Percentiles rank a stretch among this genome's conserved stretches.
Evolutionary conservation across 371 early-diverging fungal species (phyloP).

Genomic region (Mucor sp.): DNA sequence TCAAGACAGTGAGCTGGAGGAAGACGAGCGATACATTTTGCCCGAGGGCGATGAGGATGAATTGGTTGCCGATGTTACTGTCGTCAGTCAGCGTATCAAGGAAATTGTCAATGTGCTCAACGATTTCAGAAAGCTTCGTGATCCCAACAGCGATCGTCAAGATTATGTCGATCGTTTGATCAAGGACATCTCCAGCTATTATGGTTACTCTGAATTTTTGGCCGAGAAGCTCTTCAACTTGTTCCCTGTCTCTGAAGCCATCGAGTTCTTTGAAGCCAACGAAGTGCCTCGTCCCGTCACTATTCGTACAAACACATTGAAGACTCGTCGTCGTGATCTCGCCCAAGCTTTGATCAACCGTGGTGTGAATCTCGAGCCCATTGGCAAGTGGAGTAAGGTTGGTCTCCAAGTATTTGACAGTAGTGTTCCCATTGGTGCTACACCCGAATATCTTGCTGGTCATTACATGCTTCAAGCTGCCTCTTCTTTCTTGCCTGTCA

Average conservation of each 20-base stretch:
- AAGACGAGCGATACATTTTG: slow-evolving; percentile 69
- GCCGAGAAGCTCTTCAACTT: slow-evolving; percentile 91
- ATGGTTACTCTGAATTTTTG: slow-evolving; percentile 96
- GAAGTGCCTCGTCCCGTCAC: slow-evolving; percentile 97
- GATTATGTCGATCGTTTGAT: slow-evolving; percentile 87
- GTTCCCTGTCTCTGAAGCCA: slow-evolving; percentile 88
- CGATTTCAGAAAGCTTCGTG: slow-evolving; percentile 86
- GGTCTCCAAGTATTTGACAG: slow-evolving; percentile 92
- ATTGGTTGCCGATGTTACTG: slow-evolving; percentile 57
- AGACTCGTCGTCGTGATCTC: slow-evolving; percentile 93
- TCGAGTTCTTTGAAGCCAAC: slow-evolving; percentile 99
- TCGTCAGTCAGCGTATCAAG: slow-evolving; percentile 86
- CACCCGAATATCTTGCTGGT: slow-evolving; percentile 99
- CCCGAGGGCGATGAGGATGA: slow-evolving; percentile 77
- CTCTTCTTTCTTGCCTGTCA: slow-evolving; percentile 97
- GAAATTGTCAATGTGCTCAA: slow-evolving; percentile 85
- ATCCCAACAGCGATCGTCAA: slow-evolving; percentile 71
- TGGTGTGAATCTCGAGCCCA: slow-evolving; percentile 97
- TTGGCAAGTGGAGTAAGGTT: slow-evolving; percentile 95
- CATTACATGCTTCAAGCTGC: slow-evolving; percentile 99
- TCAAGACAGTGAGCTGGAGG: slow-evolving; percentile 73
- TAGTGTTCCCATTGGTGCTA: slow-evolving; percentile 94
- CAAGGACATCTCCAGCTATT: slow-evolving; percentile 88
- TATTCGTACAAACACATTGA: slow-evolving; percentile 97
- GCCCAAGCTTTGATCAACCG: slow-evolving; percentile 94